phyloP scores from a whole-genome alignment of 2,329 filamentous ascomycete genomes.

The Trichoderma polysporum region DNA sequence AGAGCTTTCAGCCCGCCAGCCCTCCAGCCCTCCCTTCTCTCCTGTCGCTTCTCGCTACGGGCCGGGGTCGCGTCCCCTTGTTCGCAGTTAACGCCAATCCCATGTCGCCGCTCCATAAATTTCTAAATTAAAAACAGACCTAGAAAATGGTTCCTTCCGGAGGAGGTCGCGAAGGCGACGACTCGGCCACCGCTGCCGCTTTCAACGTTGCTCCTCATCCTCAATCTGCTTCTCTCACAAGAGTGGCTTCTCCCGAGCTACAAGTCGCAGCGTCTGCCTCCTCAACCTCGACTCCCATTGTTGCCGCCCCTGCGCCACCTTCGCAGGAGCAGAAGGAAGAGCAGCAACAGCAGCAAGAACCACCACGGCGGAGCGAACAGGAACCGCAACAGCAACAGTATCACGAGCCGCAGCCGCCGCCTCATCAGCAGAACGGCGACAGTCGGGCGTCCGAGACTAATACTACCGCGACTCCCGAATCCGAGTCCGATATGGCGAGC shows the following conservation, averaged over 20 bases:
- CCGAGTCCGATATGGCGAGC: constrained; percentile 35
- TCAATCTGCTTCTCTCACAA: constrained; percentile 23
- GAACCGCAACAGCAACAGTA: not conserved
- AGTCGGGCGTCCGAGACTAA: constrained; percentile 32
- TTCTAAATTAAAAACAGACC: constrained; percentile 35
- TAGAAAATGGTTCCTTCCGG: constrained; percentile 31
- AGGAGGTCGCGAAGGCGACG: constrained; percentile 25
- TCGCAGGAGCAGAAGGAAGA: constrained; percentile 5
- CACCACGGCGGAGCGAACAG: constrained; percentile 20
- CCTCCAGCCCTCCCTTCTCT: constrained; percentile 12
- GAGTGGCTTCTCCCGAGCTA: constrained; percentile 19
- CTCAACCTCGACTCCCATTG: constrained; percentile 18
- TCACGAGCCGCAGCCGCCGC: constrained; percentile 13
- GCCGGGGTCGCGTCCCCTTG: constrained; percentile 32
- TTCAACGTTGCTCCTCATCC: constrained; percentile 22
- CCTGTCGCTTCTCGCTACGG: constrained; percentile 27
- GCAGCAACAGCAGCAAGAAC: constrained; percentile 19
- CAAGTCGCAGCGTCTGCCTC: not conserved
- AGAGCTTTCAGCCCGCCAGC: constrained; percentile 2
- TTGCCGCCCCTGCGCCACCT: constrained; percentile 18
- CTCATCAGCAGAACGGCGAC: constrained; percentile 35
- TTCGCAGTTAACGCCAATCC: constrained; percentile 25
- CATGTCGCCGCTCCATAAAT: constrained; percentile 41
- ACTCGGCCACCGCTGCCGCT: constrained; percentile 19
- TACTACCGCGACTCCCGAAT: constrained; percentile 20